Evolutionary conservation across 805 yeast species (phyloP).

Genomic region (Yarrowia keelungensis): DNA sequence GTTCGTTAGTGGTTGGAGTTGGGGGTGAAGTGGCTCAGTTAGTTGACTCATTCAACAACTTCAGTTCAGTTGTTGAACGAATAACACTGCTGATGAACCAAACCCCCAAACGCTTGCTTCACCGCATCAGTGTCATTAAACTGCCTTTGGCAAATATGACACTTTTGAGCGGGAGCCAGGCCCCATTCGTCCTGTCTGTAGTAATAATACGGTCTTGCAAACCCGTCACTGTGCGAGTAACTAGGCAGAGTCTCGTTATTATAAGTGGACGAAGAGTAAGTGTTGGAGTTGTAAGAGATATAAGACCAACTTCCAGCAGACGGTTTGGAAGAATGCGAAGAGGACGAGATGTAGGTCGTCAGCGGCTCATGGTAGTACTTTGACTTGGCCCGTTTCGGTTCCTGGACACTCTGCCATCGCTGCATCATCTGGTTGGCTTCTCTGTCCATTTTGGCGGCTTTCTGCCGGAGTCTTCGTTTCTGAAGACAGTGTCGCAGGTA

Average conservation of each 20-base stretch:
- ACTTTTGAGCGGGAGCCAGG: background rate
- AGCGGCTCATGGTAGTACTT: constrained; percentile 25
- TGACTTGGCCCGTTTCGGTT: background rate
- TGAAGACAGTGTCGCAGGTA: background rate
- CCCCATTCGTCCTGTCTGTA: constrained; percentile 4
- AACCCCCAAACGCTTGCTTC: constrained; percentile 4
- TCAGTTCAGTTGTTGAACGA: background rate
- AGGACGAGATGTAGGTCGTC: background rate
- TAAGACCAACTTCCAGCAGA: background rate
- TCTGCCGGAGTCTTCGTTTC: background rate
- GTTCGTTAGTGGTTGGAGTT: too few species aligned
- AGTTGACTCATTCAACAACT: too few species aligned
- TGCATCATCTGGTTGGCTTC: constrained; percentile 9
- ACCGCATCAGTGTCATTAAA: constrained; percentile 4
- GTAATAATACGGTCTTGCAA: constrained; percentile 9
- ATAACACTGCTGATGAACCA: constrained; percentile 20
- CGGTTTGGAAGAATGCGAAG: background rate
- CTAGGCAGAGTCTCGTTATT: background rate
- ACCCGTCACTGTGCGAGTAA: background rate
- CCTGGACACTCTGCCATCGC: background rate
- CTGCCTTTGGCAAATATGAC: background rate
- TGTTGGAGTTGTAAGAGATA: constrained; percentile 13
- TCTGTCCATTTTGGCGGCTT: background rate
- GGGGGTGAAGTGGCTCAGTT: too few species aligned
- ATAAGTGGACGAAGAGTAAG: background rate